Percentiles rank a stretch among this genome's conserved stretches.
phyloP scores from a whole-genome alignment of 306 rosid genomes.

The Corylus heterophylla region DNA sequence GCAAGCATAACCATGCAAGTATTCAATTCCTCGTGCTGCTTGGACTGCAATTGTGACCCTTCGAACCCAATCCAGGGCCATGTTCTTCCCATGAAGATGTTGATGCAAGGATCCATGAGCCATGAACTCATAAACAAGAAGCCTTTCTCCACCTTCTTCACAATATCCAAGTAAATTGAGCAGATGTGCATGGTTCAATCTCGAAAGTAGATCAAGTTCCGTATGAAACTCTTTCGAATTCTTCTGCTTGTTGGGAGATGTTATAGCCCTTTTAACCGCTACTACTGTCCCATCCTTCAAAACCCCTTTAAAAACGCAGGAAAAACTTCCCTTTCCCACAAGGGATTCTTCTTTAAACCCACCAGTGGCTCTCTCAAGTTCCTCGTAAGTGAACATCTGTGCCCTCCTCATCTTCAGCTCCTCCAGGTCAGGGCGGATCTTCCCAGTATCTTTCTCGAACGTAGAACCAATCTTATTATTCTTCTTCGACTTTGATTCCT shows the following conservation, averaged over 20 bases:
- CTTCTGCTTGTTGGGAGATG: slow-evolving; percentile 78
- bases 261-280: slow-evolving; percentile 81
- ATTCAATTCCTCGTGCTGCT: slow-evolving; percentile 91
- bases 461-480: slow-evolving; percentile 39
- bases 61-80: slow-evolving; percentile 71
- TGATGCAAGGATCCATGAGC: slow-evolving; percentile 90
- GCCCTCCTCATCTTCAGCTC: slow-evolving; percentile 76
- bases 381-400: slow-evolving; percentile 76
- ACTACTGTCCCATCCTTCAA: slow-evolving; percentile 79
- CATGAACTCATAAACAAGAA: slow-evolving; percentile 92
- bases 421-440: slow-evolving; percentile 65
- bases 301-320: slow-evolving; percentile 78
- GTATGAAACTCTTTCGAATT: slow-evolving; percentile 85
- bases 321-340: slow-evolving; percentile 93
- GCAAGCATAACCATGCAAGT: slow-evolving; percentile 85
- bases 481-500: slow-evolving; percentile 45
- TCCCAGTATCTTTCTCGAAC: slow-evolving; percentile 50
- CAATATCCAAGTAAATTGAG: slow-evolving; percentile 87
- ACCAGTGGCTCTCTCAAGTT: slow-evolving; percentile 68
- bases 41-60: slow-evolving; percentile 91
- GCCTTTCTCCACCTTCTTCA: slow-evolving; percentile 88
- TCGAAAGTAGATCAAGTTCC: slow-evolving; percentile 78
- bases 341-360: slow-evolving; percentile 79
- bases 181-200: slow-evolving; percentile 86
- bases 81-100: slow-evolving; percentile 75